Conservation (phyloP, 106 monocot species). For the Dendrobium chrysotoxum region DNA sequence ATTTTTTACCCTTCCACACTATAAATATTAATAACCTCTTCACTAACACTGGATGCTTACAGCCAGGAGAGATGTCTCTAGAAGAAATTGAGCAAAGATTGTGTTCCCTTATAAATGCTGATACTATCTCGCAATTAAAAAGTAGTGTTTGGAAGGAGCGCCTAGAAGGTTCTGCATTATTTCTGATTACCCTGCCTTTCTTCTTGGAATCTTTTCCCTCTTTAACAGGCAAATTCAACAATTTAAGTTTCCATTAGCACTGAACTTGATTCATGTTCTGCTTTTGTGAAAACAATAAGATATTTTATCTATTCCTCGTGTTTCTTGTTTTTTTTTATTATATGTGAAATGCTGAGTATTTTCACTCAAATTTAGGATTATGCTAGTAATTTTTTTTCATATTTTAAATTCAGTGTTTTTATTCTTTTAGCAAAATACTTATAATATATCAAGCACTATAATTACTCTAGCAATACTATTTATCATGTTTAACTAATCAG, state of each 20-base stretch:
- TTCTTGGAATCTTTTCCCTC: neutral
- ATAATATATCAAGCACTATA: too few relatives aligned
- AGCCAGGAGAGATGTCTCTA: conserved; percentile 95
- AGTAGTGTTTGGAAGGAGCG: conserved; percentile 98
- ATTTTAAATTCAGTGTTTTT: too few relatives aligned
- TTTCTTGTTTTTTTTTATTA: too few relatives aligned
- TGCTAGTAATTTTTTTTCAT: too few relatives aligned
- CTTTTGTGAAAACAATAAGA: neutral
- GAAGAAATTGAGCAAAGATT: conserved; percentile 92
- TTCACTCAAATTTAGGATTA: too few relatives aligned
- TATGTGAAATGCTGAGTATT: too few relatives aligned
- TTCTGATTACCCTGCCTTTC: neutral
- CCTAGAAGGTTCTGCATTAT: conserved; percentile 66
- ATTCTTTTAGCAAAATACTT: too few relatives aligned
- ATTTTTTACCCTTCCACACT: neutral
- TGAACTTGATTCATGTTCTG: neutral
- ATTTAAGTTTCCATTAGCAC: neutral
- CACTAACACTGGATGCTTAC: conserved; percentile 7
- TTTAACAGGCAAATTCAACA: neutral
- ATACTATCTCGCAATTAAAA: conserved; percentile 77
- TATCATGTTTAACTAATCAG: neutral
- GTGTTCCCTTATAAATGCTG: conserved; percentile 49
- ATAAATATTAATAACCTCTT: neutral
- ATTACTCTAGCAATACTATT: neutral
- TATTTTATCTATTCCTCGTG: neutral